Evolutionary conservation across 345 rosid species (phyloP), one percentile per base, ranked within the genome.

Genomic region (Syzygium oleosum): DNA sequence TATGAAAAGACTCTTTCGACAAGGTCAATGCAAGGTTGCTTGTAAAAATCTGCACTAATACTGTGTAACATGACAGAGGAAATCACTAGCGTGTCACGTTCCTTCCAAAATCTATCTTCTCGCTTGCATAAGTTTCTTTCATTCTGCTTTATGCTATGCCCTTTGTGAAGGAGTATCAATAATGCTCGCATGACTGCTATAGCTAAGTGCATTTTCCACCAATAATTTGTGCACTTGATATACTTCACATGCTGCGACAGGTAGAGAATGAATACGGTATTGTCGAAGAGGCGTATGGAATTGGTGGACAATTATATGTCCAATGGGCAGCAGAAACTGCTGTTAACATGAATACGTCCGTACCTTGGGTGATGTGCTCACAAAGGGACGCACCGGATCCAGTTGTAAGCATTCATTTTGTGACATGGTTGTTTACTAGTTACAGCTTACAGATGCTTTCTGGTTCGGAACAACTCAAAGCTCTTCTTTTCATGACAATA

Each of bases 291-390:
- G 92, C 95, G 63, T 94, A 94, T 53, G 95, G 97, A 49, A 52
- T 86, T 59, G 91, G 89, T 3, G 97, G 97, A 85, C 88, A 88
- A 68, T 86, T 91, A 56, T 94, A 93, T 84, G 91, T 93, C 86
- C 87, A 88, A 87, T 94, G 96, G 96, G 96, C 94, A n/a, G 96
- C 97, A 19, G 92, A 93, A 84, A 91, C 95, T 87, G 95, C 97
- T 68, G 87, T 94, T 88, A 88, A 86, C 92, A 91, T 93, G 84
- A 94, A 93, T 41, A 92, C 94, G 53, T 87, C 92, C n/a, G 95
- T 93, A 14, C 97, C 97, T 5, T 94, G 97, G 95, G 95, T 93
- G 88, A 94, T 94, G 95, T 94, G 97, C 78, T 77, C 12, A 59
- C 95, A 94, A 83, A 84, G 11, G 38, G 95, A 94, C 86, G 97